Evolutionary conservation across 1,139 yeast genomes (phyloP), one percentile per base, ranked within the genome.

Genomic region (Yamadazyma kanchanaburiensis): DNA sequence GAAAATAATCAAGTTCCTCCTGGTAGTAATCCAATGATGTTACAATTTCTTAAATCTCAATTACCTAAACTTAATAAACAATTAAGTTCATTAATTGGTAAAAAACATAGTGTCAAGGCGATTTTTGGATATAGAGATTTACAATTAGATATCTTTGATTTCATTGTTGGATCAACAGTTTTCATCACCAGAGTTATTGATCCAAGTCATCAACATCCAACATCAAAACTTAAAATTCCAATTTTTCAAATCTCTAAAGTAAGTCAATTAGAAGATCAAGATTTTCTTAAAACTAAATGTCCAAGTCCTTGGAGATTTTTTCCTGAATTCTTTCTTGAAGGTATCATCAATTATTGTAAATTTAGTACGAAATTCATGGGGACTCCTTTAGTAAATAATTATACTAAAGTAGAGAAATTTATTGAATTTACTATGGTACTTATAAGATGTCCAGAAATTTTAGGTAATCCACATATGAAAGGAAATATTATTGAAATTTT

Each of bases 391-490:
- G 60, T 74, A 15, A 58, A 58, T 19, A 77, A 77, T 45, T 55
- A 57, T 22, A 61, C 56, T 13, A 76, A 80, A 43, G 51, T 81
- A 30, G 60, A 68, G 27, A 59, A 69, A n/a, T 74, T 85, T 45
- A 74, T 86, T 27, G 89, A 85, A 42, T 80, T 87, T 50, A 67
- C 83, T 3, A 77, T 87, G 12, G 72, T 80, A 2, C 70, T 89
- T 34, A 60, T 91, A 46, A 76, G 96, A 52, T 85, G 94, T 53
- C 91, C 96, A 1, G 89, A 82, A 48, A 63, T 85, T 30, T 68
- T 91, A 32, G 87, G 94, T 36, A 94, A 91, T 51, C 98, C 98
- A 0, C 96, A 91, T 60, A 70, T 91, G 63, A 91, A 91, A 48
- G 80, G 94, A 10, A 77, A 81, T 47, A 62, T 91, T 33, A 83